A percentile compares a stretch with the other conserved stretches of the same genome.
Conservation (phyloP, 768 basidiomycete genomes). For the Leccinum fibrillosum region DNA sequence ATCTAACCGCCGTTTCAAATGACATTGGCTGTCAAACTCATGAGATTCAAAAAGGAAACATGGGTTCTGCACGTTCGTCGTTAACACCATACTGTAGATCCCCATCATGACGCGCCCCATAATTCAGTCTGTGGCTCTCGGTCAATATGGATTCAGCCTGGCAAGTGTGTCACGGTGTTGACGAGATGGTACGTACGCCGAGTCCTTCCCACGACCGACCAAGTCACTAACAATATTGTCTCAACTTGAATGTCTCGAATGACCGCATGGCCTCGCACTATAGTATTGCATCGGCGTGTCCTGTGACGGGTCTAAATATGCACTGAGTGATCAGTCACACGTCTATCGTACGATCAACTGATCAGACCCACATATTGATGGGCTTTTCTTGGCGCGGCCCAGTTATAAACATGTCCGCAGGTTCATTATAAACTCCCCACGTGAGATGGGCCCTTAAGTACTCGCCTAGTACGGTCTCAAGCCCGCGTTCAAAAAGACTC, state of each 20-base stretch:
- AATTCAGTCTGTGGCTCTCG: too few species aligned
- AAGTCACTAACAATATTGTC: background rate
- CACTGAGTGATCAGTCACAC: background rate
- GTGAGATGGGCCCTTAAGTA: background rate
- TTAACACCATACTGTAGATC: too few species aligned
- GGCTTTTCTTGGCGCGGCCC: background rate
- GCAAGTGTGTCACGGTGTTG: too few species aligned
- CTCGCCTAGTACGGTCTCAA: background rate
- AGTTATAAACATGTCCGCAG: background rate
- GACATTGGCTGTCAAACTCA: too few species aligned
- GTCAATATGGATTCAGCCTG: too few species aligned
- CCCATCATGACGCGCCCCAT: too few species aligned
- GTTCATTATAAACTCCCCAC: background rate
- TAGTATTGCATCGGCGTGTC: background rate
- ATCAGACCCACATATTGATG: background rate
- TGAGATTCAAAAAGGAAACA: too few species aligned
- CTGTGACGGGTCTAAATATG: background rate
- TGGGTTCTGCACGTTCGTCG: too few species aligned
- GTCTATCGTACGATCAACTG: background rate
- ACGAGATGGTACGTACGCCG: too few species aligned
- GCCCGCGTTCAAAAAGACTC: background rate
- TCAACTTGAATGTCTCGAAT: background rate
- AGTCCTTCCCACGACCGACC: background rate
- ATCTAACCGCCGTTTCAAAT: too few species aligned
- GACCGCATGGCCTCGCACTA: background rate